phyloP scores from a whole-genome alignment of 257 asterid genomes.

The Ophiorrhiza pumila region DNA sequence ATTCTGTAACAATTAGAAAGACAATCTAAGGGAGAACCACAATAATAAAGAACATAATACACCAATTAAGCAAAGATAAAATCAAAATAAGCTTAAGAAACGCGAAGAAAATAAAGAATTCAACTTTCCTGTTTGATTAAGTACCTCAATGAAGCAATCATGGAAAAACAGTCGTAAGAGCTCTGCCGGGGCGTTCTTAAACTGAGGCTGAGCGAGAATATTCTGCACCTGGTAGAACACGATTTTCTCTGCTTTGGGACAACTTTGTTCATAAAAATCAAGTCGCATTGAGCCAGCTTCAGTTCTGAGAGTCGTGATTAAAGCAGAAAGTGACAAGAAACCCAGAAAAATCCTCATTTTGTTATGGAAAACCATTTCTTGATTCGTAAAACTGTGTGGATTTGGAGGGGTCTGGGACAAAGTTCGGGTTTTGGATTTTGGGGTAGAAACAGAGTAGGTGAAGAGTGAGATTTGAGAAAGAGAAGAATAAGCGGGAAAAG shows the following conservation, averaged over 20 bases:
- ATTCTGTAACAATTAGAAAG: background rate
- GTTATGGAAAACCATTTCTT: background rate
- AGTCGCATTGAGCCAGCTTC: background rate
- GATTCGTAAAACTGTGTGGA: background rate
- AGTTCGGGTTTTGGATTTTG: background rate
- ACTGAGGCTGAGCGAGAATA: slow-evolving; percentile 2
- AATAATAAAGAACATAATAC: background rate
- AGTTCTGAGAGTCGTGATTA: background rate
- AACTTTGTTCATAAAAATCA: slow-evolving; percentile 12
- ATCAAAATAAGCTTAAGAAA: background rate
- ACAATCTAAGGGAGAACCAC: background rate
- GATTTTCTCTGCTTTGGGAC: slow-evolving; percentile 7
- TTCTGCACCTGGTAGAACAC: slow-evolving; percentile 4
- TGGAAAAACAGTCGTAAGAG: slow-evolving; percentile 35
- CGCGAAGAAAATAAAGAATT: background rate
- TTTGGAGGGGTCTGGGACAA: background rate
- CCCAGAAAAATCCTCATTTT: background rate
- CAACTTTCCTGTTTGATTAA: background rate
- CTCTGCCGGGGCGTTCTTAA: slow-evolving; percentile 24
- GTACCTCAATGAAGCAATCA: slow-evolving; percentile 37
- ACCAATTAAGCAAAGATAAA: background rate
- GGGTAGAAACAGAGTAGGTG: background rate
- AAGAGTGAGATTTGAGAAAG: too few relatives aligned
- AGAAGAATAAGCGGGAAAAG: too few relatives aligned
- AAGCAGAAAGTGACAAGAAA: background rate